Percentiles rank a stretch among this genome's conserved stretches.
These are phyloP conservation scores for Aspergillus novoparasiticus DNA, from an alignment of 2,329 filamentous ascomycete genomes.

Conservation along the genomic window DNA sequence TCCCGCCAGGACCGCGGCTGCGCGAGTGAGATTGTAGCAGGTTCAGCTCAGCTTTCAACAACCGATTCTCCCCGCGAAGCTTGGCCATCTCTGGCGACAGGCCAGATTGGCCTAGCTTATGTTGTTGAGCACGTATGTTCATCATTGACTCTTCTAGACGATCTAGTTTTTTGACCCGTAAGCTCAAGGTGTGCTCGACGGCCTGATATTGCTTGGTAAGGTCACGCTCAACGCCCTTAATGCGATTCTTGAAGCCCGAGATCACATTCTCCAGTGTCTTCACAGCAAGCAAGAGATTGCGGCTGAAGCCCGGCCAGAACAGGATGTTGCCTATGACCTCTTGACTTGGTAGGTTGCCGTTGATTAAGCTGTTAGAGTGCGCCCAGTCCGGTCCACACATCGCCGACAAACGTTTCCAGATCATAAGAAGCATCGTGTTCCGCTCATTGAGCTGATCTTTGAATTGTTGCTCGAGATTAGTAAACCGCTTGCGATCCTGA, in stretches of 20 bases:
- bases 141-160: conserved; percentile 79
- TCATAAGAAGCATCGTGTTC: conserved; percentile 80
- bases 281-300: conserved; percentile 83
- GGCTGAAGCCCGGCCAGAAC: conserved; percentile 75
- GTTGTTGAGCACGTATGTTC: conserved; percentile 51
- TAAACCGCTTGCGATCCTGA: conserved; percentile 76
- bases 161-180: conserved; percentile 82
- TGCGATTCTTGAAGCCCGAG: conserved; percentile 73
- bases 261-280: conserved; percentile 85
- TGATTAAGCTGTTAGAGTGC: conserved; percentile 84
- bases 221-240: conserved; percentile 84
- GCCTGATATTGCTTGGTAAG: conserved; percentile 88
- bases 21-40: conserved; percentile 69
- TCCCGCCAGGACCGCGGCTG: conserved; percentile 47
- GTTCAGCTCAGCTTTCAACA: conserved; percentile 63
- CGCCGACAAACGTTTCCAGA: conserved; percentile 86
- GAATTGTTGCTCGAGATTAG: conserved; percentile 74
- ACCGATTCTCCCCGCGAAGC: conserved; percentile 62
- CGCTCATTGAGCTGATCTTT: conserved; percentile 87
- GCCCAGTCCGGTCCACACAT: conserved; percentile 92
- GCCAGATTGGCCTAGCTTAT: conserved; percentile 32
- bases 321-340: conserved; percentile 86
- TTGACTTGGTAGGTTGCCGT: conserved; percentile 80
- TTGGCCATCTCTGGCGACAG: conserved; percentile 59
- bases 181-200: conserved; percentile 77